Evolutionary conservation across 2,329 filamentous ascomycete genomes (phyloP).

Genomic region (Rosellinia necatrix): DNA sequence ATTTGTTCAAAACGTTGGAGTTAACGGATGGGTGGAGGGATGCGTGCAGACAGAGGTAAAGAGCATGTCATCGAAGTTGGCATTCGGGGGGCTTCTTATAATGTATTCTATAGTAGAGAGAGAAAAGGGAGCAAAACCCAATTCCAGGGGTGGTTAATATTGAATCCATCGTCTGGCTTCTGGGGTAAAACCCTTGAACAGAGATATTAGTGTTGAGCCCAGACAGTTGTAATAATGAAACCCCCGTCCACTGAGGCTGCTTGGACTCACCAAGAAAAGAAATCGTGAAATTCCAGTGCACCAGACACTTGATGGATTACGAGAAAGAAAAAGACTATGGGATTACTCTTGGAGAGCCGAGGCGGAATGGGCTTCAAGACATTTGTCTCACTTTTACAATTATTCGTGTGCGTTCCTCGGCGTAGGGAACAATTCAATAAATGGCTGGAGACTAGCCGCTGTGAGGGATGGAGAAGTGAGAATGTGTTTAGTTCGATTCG

Average conservation of each 20-base stretch:
- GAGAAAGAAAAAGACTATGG: no score
- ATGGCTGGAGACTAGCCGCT: no score
- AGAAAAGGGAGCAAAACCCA: conserved; percentile 6
- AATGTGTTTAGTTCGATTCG: no score
- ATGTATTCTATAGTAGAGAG: background rate
- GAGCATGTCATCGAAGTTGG: background rate
- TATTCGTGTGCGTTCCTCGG: background rate
- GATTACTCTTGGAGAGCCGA: background rate
- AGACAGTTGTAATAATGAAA: background rate
- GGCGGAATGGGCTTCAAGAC: background rate
- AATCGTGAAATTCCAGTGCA: background rate
- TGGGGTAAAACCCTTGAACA: background rate
- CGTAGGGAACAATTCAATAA: background rate
- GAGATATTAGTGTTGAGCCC: background rate
- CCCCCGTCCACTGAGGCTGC: background rate
- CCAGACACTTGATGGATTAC: no score
- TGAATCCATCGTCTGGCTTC: conserved; percentile 3
- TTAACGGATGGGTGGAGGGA: background rate
- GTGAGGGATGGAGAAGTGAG: conserved; percentile 16
- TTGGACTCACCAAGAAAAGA: background rate
- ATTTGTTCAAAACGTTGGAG: no score
- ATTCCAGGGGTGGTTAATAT: conserved; percentile 17
- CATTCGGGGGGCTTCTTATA: conserved; percentile 13
- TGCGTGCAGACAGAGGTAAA: background rate
- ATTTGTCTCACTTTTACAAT: conserved; percentile 7